A percentile compares a stretch with the other conserved stretches of the same genome.
Evolutionary conservation across 176 grass and related monocot genomes (phyloP).

Genomic region (Areca catechu): DNA sequence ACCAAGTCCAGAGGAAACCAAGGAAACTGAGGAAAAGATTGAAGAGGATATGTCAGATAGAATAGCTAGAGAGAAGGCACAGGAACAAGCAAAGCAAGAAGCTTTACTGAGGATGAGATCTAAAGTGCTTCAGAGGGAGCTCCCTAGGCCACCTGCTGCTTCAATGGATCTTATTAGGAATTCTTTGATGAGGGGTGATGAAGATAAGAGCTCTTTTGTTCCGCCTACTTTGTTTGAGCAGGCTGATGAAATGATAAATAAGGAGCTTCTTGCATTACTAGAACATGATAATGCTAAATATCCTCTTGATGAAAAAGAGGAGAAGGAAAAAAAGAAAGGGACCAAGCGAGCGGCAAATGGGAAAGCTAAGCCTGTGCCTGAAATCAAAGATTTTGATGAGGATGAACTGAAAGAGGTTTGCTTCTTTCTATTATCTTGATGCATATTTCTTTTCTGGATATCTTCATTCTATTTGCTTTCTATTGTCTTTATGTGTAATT

Average conservation of each 20-base stretch:
- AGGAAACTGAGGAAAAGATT: slow-evolving; percentile 64
- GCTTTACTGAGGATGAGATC: slow-evolving; percentile 82
- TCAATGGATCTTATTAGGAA: slow-evolving; percentile 65
- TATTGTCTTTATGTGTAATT: too few relatives aligned
- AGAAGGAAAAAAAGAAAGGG: slow-evolving; percentile 63
- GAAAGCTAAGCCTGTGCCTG: slow-evolving; percentile 29
- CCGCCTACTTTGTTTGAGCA: slow-evolving; percentile 83
- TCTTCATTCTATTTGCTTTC: too few relatives aligned
- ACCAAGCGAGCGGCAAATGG: slow-evolving; percentile 35
- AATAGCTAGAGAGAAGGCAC: slow-evolving; percentile 58
- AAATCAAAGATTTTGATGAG: slow-evolving; percentile 77
- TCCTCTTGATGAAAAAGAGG: slow-evolving; percentile 54
- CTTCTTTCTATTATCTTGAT: too few relatives aligned
- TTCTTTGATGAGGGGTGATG: slow-evolving; percentile 59
- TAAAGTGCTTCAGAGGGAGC: slow-evolving; percentile 82
- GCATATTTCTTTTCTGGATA: too few relatives aligned
- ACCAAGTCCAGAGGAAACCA: slow-evolving; percentile 48
- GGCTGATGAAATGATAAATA: slow-evolving; percentile 70
- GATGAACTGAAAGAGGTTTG: slow-evolving; percentile 58
- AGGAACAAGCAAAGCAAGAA: slow-evolving; percentile 61
- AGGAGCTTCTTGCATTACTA: slow-evolving; percentile 61
- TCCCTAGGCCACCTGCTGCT: slow-evolving; percentile 66
- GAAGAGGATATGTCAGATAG: slow-evolving; percentile 87
- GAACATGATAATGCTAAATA: slow-evolving; percentile 91
- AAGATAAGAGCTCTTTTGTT: slow-evolving; percentile 70